These are phyloP conservation scores for Spencermartinsiella ligniputridi DNA, from an alignment of 1,139 yeast species.

Conservation along the genomic window DNA sequence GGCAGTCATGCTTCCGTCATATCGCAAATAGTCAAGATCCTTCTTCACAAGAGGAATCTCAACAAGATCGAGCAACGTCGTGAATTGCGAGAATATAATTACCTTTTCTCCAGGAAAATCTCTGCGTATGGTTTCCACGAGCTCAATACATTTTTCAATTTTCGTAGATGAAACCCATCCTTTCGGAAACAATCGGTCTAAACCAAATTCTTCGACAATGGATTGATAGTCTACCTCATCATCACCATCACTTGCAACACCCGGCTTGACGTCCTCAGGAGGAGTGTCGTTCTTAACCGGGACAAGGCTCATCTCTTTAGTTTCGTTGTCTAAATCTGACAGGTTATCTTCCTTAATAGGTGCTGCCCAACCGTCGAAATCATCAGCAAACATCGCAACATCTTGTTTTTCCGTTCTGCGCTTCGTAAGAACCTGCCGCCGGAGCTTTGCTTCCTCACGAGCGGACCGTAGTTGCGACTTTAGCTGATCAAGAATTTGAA, in stretches of 20 bases:
- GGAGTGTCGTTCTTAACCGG: constrained; percentile 2
- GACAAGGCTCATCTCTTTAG: neutral
- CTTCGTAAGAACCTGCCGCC: neutral
- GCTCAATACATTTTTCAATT: constrained; percentile 45
- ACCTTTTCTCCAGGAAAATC: constrained; percentile 55
- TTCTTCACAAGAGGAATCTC: constrained; percentile 49
- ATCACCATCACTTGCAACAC: constrained; percentile 11
- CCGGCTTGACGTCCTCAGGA: constrained; percentile 4
- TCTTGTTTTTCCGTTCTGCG: constrained; percentile 8
- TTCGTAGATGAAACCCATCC: constrained; percentile 41
- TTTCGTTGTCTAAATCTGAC: neutral
- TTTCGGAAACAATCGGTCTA: constrained; percentile 25
- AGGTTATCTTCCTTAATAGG: neutral
- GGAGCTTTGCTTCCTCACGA: constrained; percentile 1
- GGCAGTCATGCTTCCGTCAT: constrained; percentile 78
- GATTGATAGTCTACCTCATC: constrained; percentile 13
- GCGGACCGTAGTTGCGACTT: constrained; percentile 7
- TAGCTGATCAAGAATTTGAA: constrained; percentile 18
- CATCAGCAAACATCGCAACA: constrained; percentile 17
- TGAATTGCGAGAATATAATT: constrained; percentile 82
- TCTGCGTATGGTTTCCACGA: constrained; percentile 41
- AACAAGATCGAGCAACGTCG: constrained; percentile 68
- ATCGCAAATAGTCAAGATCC: constrained; percentile 52
- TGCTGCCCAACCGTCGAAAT: constrained; percentile 1
- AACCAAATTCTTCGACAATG: constrained; percentile 24